These are phyloP conservation scores for Fusarium multiceps DNA, from an alignment of 2,329 filamentous ascomycete genomes.

Conservation along the genomic window DNA sequence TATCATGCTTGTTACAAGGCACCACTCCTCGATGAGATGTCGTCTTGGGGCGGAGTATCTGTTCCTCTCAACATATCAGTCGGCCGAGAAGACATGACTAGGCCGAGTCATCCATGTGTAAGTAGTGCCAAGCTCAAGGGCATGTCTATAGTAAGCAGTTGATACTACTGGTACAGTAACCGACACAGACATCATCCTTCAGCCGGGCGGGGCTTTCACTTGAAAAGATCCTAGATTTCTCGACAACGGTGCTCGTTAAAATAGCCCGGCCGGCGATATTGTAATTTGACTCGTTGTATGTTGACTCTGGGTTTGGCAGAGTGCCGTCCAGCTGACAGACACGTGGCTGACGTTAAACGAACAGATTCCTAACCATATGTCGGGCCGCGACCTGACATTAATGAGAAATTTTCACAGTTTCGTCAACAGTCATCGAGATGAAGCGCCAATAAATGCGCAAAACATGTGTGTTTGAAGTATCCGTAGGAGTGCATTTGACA, in stretches of 20 bases:
- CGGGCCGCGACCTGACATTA: conserved; percentile 18
- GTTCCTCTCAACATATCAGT: conserved; percentile 31
- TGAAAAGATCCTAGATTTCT: conserved; percentile 24
- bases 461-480: conserved; percentile 20
- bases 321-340: conserved; percentile 20
- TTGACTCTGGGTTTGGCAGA: conserved; percentile 6
- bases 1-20: conserved; percentile 26
- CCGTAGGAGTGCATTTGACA: conserved; percentile 7
- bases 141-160: conserved; percentile 27
- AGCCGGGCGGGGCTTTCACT: conserved; percentile 34
- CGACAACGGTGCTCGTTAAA: conserved; percentile 14
- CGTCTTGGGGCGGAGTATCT: conserved; percentile 30
- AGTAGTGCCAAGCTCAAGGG: conserved; percentile 35
- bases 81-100: conserved; percentile 42
- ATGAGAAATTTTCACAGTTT: neutral
- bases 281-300: conserved; percentile 23
- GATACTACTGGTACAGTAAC: conserved; percentile 18
- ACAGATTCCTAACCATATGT: conserved; percentile 19
- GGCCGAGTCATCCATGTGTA: conserved; percentile 33
- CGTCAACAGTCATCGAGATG: conserved; percentile 4
- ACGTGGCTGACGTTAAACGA: conserved; percentile 33
- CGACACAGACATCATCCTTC: conserved; percentile 29
- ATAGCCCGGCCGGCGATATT: conserved; percentile 25
- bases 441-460: conserved; percentile 16
- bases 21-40: conserved; percentile 14